These are phyloP conservation scores for Penicillium janthinellum DNA, from an alignment of 2,329 filamentous ascomycete genomes.

Conservation along the genomic window DNA sequence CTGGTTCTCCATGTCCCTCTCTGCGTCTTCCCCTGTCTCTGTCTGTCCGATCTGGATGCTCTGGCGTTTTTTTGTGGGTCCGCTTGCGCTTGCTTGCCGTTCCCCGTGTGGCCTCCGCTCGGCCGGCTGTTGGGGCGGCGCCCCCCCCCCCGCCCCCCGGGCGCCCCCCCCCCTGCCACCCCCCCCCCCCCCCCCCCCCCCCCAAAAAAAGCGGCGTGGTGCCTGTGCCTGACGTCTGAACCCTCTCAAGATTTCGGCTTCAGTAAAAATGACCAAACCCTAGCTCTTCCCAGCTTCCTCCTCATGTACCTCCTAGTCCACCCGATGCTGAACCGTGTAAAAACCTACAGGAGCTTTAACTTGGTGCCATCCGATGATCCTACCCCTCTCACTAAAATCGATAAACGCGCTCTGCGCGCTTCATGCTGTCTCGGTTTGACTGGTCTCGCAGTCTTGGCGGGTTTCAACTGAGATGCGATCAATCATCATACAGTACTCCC, in stretches of 20 bases:
- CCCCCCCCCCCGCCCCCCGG: too few species aligned
- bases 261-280: not conserved
- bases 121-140: too few species aligned
- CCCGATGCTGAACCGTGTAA: not conserved
- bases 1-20: too few species aligned
- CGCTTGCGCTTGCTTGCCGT: too few species aligned
- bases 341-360: not conserved
- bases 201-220: conserved; percentile 8
- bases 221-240: conserved; percentile 16
- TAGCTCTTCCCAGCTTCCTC: not conserved
- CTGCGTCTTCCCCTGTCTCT: too few species aligned
- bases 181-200: not conserved
- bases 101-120: too few species aligned
- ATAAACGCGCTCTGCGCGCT: conserved; percentile 24
- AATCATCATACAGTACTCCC: not conserved
- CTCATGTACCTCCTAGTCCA: not conserved
- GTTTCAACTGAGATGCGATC: not conserved
- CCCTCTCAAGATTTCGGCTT: conserved; percentile 1
- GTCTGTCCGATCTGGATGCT: too few species aligned
- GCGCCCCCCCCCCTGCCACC: too few species aligned
- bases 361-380: not conserved
- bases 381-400: not conserved
- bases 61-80: too few species aligned
- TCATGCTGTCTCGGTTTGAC: conserved; percentile 3
- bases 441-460: not conserved